Base-by-base conservation (phyloP, 2,329 filamentous ascomycete genomes). In the Rhynchosporium agropyri region DNA sequence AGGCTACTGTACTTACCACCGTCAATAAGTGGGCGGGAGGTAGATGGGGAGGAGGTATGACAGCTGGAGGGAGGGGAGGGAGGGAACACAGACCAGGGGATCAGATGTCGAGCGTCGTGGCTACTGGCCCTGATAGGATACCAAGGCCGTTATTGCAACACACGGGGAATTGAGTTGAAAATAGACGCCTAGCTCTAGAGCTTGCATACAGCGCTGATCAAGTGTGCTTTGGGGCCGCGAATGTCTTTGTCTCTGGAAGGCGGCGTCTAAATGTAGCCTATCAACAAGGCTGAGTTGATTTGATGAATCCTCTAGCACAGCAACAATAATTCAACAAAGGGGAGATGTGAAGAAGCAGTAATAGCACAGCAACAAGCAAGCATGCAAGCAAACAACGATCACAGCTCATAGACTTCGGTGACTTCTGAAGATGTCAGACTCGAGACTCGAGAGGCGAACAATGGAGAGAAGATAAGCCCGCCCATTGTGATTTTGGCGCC, bases 121-220 rank as follows among this genome's bases (percentile, higher is more conserved):
- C 57, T 50, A n/a, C 29, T 42, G 26, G 57, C 57, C 46, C 45
- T 68, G 63, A 70, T 69, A 70, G 68, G 69, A 56, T 65, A 64
- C 57, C 65, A 36, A 49, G 60, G 42, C 40, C 33, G 63, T 60
- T 38, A 48, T 43, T 62, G 66, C 64, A 64, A 55, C 62, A 58
- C 48, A 67, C 51, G 53, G 60, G 54, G 42, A 57, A 56, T 31
- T 58, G 60, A 42, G 66, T 68, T 66, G 45, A 68, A 70, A 71
- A 72, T 72, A 72, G 69, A 71, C 70, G 70, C 70, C 15, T 58
- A 58, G 55, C 38, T 58, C 55, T 58, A 63, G 63, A 62, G 60
- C 50, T 65, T 66, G 68, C 63, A 68, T 55, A 62, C 61, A 20
- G 56, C 58, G 42, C 43, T 43, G 56, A 43, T 62, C 36, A 26